Base-by-base conservation (phyloP, 164 flowering plant species). In the Vitis rotundifolia region DNA sequence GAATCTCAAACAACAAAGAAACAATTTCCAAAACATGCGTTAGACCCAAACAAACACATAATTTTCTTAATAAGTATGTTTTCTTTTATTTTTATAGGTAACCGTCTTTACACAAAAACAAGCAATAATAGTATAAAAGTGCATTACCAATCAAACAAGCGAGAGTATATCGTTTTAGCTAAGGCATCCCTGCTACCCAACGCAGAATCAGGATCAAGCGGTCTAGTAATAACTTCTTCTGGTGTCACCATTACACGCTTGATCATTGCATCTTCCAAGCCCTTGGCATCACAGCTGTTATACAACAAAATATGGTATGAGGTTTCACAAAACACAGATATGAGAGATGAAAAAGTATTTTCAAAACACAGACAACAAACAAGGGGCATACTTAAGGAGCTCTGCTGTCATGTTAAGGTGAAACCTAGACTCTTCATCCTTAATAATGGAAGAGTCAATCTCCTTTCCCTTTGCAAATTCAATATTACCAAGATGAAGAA, bases 211-310 rank as follows among this genome's bases (percentile, higher is more conserved):
- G 99, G 97, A 84, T 95, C 99, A 62, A 95, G 95, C 61, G 97
- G 87, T 78, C 97, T 84, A n/a, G 98, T 95, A 49, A 95, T 93
- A 67, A 93, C 78, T 83, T 93, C 99, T 81, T 95, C 99, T 11
- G 99, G 99, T 26, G 99, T 95, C 63, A 95, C 90, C 98, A 91
- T 93, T 29, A 87, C 97, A 84, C 98, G 98, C 65, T 86, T 82
- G 64, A 90, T 91, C 68, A 93, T 68, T 53, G 99, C 98, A 85
- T 91, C 95, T 81, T 96, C 99, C 83, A 93, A 85, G 77, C 86
- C 83, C 81, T 89, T 83, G 37, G 83, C 87, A 86, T 93, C 89
- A 78, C 98, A 96, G 85, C 99, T 96, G 68, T 19, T 37, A 44
- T 54, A 68, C 29, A 51, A 56, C 11, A 64, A 49, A 31, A 56